Evolutionary conservation across 1,284 basidiomycete genomes (phyloP), one percentile per base, ranked within the genome.

Genomic region (Wallemia mellicola): DNA sequence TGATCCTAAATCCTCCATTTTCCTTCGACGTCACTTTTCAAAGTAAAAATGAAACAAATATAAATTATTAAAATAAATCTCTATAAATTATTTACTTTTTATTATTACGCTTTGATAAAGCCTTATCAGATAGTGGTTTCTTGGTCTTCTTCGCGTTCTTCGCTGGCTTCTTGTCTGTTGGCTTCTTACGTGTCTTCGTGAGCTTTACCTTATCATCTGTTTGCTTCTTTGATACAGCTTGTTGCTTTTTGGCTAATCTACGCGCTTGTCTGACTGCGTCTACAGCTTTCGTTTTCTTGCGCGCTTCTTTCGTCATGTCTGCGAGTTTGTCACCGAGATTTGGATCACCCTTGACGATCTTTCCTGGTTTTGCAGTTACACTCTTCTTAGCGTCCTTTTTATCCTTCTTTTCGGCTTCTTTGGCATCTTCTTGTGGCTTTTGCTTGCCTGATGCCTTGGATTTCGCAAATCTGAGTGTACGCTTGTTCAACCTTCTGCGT

Each of bases 401-500:
- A 27, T 61, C 62, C 5, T 61, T 58, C 27, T 63, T 25, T 33
- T 19, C 58, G 33, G 32, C 26, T 25, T 67, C 68, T 56, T 66
- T 32, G 33, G 69, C 59, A 56, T 58, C 61, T 58, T 61, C 74
- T 73, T 1, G 75, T 71, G 14, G 75, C 62, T 1, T 73, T 58
- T 54, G 57, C 57, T 38, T 59, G 26, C 54, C 28, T 48, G 60
- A 58, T 30, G 60, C 59, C 30, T 85, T 89, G 73, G 84, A 89
- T 55, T 81, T 76, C 67, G 91, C 83, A 9, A 92, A 79, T 19
- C 88, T 81, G 1, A 92, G 74, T 64, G 81, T 85, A 61, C 86
- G 83, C 69, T 91, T 91, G 15, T 84, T 85, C 66, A 92, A 85
- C 68, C 83, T 86, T 68, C 92, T 78, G 63, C 81, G 82, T 28